phyloP scores from a whole-genome alignment of 768 basidiomycete genomes.

The Hericium alpestre region DNA sequence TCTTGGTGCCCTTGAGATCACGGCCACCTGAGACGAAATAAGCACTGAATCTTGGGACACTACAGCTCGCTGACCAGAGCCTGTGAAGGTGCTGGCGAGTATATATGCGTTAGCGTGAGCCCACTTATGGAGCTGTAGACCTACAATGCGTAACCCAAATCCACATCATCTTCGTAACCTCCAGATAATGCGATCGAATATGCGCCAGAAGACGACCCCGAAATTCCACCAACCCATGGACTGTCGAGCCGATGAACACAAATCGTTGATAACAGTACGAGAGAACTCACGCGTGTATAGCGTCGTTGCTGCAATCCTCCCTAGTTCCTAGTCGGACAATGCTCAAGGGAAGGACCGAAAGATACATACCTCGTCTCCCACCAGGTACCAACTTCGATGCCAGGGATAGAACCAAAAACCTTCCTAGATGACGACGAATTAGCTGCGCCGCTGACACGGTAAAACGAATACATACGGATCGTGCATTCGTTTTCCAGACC shows the following conservation, averaged over 20 bases:
- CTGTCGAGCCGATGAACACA: conserved; percentile 25
- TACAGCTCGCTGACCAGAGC: conserved; percentile 38
- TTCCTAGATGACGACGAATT: conserved; percentile 36
- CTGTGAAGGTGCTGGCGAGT: conserved; percentile 59
- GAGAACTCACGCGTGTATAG: conserved; percentile 72
- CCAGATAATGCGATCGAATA: conserved; percentile 84
- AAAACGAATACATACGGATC: conserved; percentile 38
- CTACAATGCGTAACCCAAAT: conserved; percentile 73
- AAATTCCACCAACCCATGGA: conserved; percentile 79
- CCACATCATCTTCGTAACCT: conserved; percentile 81
- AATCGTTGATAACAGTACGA: neutral
- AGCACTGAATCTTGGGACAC: neutral
- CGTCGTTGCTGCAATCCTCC: conserved; percentile 58
- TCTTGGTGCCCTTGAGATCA: conserved; percentile 76
- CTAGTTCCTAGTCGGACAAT: conserved; percentile 18
- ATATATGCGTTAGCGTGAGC: neutral
- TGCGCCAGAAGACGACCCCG: conserved; percentile 55
- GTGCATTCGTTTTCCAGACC: conserved; percentile 21
- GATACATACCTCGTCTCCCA: conserved; percentile 56
- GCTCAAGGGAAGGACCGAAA: neutral
- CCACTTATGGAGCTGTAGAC: conserved; percentile 20
- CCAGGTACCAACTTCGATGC: conserved; percentile 69
- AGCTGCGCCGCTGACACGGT: neutral
- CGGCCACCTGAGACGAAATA: conserved; percentile 49
- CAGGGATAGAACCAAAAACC: conserved; percentile 72